These are phyloP conservation scores for Orbilia quercus DNA, from an alignment of 2,329 filamentous ascomycete genomes.

Conservation along the genomic window DNA sequence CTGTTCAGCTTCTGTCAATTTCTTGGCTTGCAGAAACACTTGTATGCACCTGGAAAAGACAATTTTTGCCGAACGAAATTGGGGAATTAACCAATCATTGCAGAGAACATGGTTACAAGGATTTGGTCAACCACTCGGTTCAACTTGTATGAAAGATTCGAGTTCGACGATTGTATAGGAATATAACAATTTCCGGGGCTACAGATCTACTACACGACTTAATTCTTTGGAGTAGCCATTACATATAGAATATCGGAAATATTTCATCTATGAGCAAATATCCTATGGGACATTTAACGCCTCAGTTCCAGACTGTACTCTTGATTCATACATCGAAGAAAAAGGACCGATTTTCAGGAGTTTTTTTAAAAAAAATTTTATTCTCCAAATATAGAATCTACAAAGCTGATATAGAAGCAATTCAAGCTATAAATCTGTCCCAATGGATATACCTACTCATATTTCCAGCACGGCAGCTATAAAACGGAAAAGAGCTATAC, in stretches of 20 bases:
- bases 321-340: too few species aligned
- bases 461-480: not conserved
- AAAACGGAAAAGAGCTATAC: slow-evolving; percentile 31
- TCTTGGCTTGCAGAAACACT: slow-evolving; percentile 18
- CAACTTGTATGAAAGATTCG: not conserved
- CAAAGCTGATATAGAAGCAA: too few species aligned
- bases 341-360: too few species aligned
- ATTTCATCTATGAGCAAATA: too few species aligned
- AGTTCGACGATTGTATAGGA: slow-evolving; percentile 7
- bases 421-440: not conserved
- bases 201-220: too few species aligned
- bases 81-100: slow-evolving; percentile 35
- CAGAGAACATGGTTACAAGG: not conserved
- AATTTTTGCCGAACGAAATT: slow-evolving; percentile 47
- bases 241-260: too few species aligned
- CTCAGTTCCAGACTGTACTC: too few species aligned
- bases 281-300: too few species aligned
- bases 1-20: not conserved
- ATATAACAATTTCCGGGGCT: not conserved
- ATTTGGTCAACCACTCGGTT: not conserved
- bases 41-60: not conserved
- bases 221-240: too few species aligned
- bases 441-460: not conserved
- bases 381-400: too few species aligned
- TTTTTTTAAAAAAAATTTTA: too few species aligned